Evolutionary conservation across 225 moss, liverwort and hornwort genomes (phyloP).

Genomic region (Marchantia polymorpha): DNA sequence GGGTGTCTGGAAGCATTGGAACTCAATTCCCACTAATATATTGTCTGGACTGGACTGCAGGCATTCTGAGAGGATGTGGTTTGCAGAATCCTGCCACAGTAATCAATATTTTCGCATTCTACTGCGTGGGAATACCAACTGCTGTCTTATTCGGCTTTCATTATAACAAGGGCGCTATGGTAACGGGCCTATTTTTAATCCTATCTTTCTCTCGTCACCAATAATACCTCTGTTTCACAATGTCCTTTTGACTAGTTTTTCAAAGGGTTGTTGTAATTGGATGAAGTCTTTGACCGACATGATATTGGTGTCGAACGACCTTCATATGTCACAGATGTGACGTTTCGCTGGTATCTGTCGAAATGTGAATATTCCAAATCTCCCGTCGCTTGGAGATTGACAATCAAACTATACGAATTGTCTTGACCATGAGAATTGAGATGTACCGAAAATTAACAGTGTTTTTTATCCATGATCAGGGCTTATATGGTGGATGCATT

Average conservation of each 20-base stretch:
- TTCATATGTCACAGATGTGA: not conserved
- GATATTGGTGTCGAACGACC: too few relatives aligned
- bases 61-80: constrained; percentile 21
- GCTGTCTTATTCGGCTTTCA: constrained; percentile 19
- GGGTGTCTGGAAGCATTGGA: too few relatives aligned
- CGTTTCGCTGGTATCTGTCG: not conserved
- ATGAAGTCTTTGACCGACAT: not conserved
- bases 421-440: not conserved
- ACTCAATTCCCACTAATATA: too few relatives aligned
- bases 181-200: not conserved
- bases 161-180: not conserved
- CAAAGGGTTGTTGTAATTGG: too few relatives aligned
- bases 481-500: constrained; percentile 1
- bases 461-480: not conserved
- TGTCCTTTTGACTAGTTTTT: too few relatives aligned
- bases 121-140: constrained; percentile 3
- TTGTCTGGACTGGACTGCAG: constrained; percentile 5
- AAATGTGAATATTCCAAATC: not conserved
- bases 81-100: constrained; percentile 8
- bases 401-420: too few relatives aligned
- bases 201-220: not conserved
- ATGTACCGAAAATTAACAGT: not conserved
- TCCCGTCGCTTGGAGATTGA: not conserved
- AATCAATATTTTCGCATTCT: constrained; percentile 4
- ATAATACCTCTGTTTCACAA: too few relatives aligned